Evolutionary conservation across 306 rosid species (phyloP).

Genomic region (Rubus parviflorus): DNA sequence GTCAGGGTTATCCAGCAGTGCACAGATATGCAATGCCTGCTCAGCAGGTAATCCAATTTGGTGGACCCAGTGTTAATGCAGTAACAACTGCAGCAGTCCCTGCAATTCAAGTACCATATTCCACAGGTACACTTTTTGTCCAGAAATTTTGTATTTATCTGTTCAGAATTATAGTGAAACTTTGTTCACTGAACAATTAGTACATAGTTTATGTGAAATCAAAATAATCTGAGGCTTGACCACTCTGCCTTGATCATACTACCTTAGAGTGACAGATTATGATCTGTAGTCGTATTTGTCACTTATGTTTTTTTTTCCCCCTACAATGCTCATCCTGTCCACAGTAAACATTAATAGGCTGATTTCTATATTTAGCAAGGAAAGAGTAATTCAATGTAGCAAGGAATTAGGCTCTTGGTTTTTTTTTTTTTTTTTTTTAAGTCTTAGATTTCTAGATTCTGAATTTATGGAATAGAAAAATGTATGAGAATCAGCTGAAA

Average conservation of each 20-base stretch:
- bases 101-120: constrained; percentile 75
- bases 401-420: not conserved
- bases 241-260: not conserved
- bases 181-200: not conserved
- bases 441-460: not conserved
- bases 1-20: constrained; percentile 71
- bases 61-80: constrained; percentile 72
- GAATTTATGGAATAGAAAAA: not conserved
- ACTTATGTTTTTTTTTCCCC: not conserved
- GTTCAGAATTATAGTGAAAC: not conserved
- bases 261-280: not conserved
- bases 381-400: not conserved
- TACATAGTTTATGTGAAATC: constrained; percentile 2
- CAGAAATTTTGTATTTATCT: constrained; percentile 5
- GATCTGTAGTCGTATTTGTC: not conserved
- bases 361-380: not conserved
- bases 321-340: not conserved
- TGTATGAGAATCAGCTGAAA: not conserved
- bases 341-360: not conserved
- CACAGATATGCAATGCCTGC: constrained; percentile 77
- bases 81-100: constrained; percentile 74
- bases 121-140: constrained; percentile 54
- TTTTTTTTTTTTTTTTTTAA: not conserved
- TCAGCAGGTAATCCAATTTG: constrained; percentile 81
- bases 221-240: not conserved